phyloP scores from a whole-genome alignment of 257 asterid genomes.

The Penstemon eatonii region DNA sequence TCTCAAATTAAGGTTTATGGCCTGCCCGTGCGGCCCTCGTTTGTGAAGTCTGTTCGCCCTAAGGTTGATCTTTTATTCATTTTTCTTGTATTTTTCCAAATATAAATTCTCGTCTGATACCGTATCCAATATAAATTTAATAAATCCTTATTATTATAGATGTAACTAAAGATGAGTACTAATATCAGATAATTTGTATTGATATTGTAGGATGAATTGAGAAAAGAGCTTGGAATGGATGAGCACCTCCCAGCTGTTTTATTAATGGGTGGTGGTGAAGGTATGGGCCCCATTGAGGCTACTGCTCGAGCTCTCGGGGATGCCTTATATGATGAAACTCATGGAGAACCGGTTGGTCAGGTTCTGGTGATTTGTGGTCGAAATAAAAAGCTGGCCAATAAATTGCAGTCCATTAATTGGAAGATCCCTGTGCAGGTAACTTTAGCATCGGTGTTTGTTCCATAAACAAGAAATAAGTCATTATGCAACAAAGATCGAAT shows the following conservation, averaged over 20 bases:
- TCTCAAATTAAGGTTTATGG: slow-evolving; percentile 90
- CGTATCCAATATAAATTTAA: background rate
- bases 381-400: slow-evolving; percentile 75
- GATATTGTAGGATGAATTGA: slow-evolving; percentile 58
- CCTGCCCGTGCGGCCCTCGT: slow-evolving; percentile 96
- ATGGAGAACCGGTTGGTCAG: slow-evolving; percentile 83
- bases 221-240: slow-evolving; percentile 86
- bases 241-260: slow-evolving; percentile 86
- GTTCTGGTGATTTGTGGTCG: slow-evolving; percentile 90
- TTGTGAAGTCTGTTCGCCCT: slow-evolving; percentile 79
- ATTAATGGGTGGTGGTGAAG: slow-evolving; percentile 99
- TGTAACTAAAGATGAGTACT: background rate
- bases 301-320: slow-evolving; percentile 92
- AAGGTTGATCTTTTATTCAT: slow-evolving; percentile 50
- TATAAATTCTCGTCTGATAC: slow-evolving; percentile 6
- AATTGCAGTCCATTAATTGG: slow-evolving; percentile 73
- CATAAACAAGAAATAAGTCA: background rate
- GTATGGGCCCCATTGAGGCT: slow-evolving; percentile 99
- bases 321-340: slow-evolving; percentile 68
- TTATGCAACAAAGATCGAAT: slow-evolving; percentile 1
- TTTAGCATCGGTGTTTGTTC: background rate
- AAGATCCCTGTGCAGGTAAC: slow-evolving; percentile 71
- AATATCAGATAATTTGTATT: slow-evolving; percentile 7
- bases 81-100: background rate
- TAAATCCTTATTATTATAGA: background rate